Evolutionary conservation across 163 green algal genomes (phyloP).

Genomic region (Prototheca wickerhamii): DNA sequence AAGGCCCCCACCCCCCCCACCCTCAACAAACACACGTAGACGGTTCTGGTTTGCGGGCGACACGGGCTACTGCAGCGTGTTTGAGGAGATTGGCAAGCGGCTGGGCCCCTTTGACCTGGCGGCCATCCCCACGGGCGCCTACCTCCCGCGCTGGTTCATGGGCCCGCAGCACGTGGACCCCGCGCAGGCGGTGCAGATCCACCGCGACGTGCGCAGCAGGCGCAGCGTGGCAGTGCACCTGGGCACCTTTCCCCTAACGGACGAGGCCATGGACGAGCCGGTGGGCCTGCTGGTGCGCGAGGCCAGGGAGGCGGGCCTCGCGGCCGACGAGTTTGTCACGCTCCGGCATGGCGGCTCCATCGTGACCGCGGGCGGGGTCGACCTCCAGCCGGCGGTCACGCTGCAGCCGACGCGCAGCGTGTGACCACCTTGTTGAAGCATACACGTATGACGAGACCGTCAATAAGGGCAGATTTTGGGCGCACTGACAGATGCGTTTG

Average conservation of each 20-base stretch:
- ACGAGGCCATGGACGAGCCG: conserved; percentile 67
- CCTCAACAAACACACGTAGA: neutral
- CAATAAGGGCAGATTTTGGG: no score
- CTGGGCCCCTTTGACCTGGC: conserved; percentile 63
- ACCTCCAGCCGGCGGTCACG: no score
- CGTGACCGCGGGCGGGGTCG: neutral
- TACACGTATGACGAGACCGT: no score
- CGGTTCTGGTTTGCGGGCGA: conserved; percentile 63
- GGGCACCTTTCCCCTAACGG: conserved; percentile 61
- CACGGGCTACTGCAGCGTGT: conserved; percentile 62
- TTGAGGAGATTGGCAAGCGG: conserved; percentile 56
- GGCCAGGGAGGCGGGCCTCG: conserved; percentile 15
- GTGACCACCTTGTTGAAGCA: no score
- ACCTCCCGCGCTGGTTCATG: conserved; percentile 48
- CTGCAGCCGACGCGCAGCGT: no score
- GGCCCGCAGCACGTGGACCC: conserved; percentile 51
- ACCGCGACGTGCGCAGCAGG: conserved; percentile 39
- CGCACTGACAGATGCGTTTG: no score
- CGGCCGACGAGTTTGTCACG: conserved; percentile 38
- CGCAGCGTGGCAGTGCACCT: conserved; percentile 59
- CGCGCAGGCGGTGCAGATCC: conserved; percentile 57
- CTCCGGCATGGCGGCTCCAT: conserved; percentile 40
- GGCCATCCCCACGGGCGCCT: conserved; percentile 69
- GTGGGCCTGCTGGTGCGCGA: conserved; percentile 29
- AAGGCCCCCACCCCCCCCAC: neutral